A percentile compares a stretch with the other conserved stretches of the same genome.
Conservation (phyloP, 768 basidiomycete species). For the Mycena indigotica region DNA sequence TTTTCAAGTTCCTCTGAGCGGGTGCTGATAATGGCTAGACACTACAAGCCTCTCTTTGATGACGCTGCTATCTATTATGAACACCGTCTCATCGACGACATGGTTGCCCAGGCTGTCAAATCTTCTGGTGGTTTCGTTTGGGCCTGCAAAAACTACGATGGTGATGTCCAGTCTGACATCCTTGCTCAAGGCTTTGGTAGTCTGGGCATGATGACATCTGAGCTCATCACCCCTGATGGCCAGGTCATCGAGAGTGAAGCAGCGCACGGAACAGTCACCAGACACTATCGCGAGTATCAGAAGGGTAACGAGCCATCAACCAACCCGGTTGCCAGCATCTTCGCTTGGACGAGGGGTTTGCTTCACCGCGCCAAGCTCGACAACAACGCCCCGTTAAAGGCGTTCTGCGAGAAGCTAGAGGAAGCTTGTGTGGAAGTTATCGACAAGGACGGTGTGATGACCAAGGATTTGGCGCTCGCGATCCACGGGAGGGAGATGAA, state of each 20-base stretch:
- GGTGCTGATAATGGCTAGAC: no score
- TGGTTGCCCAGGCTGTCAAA: constrained; percentile 98
- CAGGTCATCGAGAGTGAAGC: constrained; percentile 93
- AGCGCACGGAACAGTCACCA: constrained; percentile 93
- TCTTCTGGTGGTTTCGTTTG: constrained; percentile 89
- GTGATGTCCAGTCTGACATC: constrained; percentile 88
- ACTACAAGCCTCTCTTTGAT: constrained; percentile 75
- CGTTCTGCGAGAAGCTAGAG: constrained; percentile 83
- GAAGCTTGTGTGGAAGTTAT: constrained; percentile 88
- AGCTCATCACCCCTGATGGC: constrained; percentile 94
- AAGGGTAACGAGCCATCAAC: constrained; percentile 98
- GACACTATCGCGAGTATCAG: constrained; percentile 96
- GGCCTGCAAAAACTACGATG: constrained; percentile 81
- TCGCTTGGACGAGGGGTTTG: constrained; percentile 97
- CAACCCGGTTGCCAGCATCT: constrained; percentile 98
- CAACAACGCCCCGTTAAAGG: constrained; percentile 67
- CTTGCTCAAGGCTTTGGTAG: constrained; percentile 97
- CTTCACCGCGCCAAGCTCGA: constrained; percentile 93
- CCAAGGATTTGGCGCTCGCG: constrained; percentile 93
- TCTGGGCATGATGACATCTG: constrained; percentile 97
- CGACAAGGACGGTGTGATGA: constrained; percentile 90
- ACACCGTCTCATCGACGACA: constrained; percentile 96
- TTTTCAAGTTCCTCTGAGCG: not conserved
- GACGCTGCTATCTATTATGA: constrained; percentile 82
- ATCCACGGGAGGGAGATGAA: constrained; percentile 91